phyloP scores from a whole-genome alignment of 169 alveolate species.

The Amoebophrya sp. region DNA sequence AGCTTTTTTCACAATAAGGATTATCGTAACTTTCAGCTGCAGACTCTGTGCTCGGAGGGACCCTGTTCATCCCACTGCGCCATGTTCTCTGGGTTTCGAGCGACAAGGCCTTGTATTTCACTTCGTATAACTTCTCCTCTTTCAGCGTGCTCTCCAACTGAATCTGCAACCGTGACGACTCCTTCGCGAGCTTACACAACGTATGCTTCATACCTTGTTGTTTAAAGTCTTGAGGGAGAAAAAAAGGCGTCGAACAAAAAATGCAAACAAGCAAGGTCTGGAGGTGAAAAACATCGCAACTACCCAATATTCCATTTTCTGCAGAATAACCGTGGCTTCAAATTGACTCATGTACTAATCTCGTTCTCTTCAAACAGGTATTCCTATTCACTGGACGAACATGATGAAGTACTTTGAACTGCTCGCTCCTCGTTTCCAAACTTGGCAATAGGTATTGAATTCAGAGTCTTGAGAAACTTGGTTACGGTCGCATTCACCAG shows the following conservation, averaged over 20 bases:
- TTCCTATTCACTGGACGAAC: too few species aligned
- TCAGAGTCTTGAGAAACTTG: neutral
- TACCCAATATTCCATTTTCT: too few species aligned
- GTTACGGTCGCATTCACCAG: neutral
- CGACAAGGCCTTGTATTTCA: neutral
- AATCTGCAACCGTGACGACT: neutral
- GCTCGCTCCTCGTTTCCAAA: neutral
- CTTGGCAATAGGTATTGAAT: neutral
- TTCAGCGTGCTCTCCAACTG: neutral
- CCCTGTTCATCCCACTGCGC: neutral
- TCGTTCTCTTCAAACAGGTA: too few species aligned
- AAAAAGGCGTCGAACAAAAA: too few species aligned
- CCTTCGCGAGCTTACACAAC: neutral
- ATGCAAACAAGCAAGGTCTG: too few species aligned
- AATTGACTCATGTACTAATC: too few species aligned
- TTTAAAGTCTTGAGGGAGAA: too few species aligned
- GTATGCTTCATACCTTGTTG: neutral
- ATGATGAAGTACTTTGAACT: too few species aligned
- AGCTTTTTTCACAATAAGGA: too few species aligned
- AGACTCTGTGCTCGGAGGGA: neutral
- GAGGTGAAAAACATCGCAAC: too few species aligned
- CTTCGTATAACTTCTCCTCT: neutral
- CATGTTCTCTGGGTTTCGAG: neutral
- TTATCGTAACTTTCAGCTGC: too few species aligned
- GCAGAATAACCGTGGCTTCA: too few species aligned